Evolutionary conservation across 257 asterid species (phyloP), one percentile per base, ranked within the genome.

Genomic region (Salvia rosmarinus): DNA sequence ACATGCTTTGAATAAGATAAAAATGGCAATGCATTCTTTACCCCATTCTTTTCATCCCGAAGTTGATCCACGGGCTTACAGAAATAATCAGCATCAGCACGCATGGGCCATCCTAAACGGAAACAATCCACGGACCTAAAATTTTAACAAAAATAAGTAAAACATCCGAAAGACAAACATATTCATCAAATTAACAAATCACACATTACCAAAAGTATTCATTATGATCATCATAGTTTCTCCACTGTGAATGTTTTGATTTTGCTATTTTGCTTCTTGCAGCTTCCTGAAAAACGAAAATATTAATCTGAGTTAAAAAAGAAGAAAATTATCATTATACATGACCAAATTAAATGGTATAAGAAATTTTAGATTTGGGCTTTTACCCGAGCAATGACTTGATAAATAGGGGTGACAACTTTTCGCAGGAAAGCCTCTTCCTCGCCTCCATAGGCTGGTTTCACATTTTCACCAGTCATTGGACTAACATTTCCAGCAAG

Each of bases 41-140:
- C 99, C 95, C 87, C 96, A 51, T 80, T 89, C 78, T 79, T 91
- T 73, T 89, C 96, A 75, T 75, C 81, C 64, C 28, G 85, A 69
- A 44, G 74, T 69, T 64, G 79, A 70, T 79, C 87, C 17, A 70
- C 73, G 0, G 90, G 86, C 74, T 68, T 84, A 75, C 96, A 88
- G 78, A 95, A 95, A 83, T 89, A 95, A 85, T 95, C 98, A 82
- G 98, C 99, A 84, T 95, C 96, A 68, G 98, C 98, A 4, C 98
- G 99, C 99, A 95, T 95, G 46, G 99, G 99, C 99, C 99, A 95
- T 67, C 99, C 98, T 80, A 95, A 77, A 32, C 98, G 95, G 78
- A 95, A 95, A 84, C 99, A 95, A 83, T 95, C 99, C 67, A 84
- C 98, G 6, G 99, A 89, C 99, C 99, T 94, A 77, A 34, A 78